Percentiles rank a stretch among this genome's conserved stretches.
Evolutionary conservation across 345 rosid genomes (phyloP).

Genomic region (Hypericum perforatum): DNA sequence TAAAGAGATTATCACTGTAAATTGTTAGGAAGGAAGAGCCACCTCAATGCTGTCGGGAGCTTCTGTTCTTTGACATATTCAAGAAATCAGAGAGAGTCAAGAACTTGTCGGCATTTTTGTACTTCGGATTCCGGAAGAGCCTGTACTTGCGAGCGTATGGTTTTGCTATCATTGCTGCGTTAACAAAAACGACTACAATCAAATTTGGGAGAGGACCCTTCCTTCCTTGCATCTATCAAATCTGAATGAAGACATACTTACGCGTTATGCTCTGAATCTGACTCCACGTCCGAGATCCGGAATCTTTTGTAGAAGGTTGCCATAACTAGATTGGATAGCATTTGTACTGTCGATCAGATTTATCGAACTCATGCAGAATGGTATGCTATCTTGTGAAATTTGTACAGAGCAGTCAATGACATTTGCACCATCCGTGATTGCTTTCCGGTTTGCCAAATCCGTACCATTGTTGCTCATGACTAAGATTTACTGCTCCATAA

Average conservation of each 20-base stretch:
- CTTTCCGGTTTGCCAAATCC: conserved; percentile 27
- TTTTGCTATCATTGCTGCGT: conserved; percentile 45
- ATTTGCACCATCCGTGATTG: conserved; percentile 24
- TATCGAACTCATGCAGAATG: conserved; percentile 4
- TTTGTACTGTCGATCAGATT: conserved; percentile 5
- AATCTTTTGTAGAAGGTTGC: conserved; percentile 26
- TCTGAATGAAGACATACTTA: conserved; percentile 56
- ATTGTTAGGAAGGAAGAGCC: conserved; percentile 11
- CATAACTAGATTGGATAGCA: conserved; percentile 12
- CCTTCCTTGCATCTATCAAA: too few relatives aligned
- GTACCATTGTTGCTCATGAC: conserved; percentile 25
- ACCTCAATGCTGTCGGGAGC: conserved; percentile 75
- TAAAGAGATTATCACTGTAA: background rate
- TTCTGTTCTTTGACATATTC: conserved; percentile 44
- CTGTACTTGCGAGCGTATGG: conserved; percentile 23
- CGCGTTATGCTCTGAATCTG: too few relatives aligned
- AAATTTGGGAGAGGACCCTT: too few relatives aligned
- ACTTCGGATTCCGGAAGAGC: conserved; percentile 49
- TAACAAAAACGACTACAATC: conserved; percentile 2
- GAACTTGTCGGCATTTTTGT: conserved; percentile 37
- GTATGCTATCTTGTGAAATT: conserved; percentile 19
- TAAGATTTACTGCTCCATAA: conserved; percentile 17
- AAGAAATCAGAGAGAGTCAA: conserved; percentile 52
- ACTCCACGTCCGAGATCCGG: conserved; percentile 40
- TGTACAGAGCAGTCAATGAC: conserved; percentile 33